Base-by-base conservation (phyloP, 2,329 filamentous ascomycete genomes). In the Orbilia ellipsospora region DNA sequence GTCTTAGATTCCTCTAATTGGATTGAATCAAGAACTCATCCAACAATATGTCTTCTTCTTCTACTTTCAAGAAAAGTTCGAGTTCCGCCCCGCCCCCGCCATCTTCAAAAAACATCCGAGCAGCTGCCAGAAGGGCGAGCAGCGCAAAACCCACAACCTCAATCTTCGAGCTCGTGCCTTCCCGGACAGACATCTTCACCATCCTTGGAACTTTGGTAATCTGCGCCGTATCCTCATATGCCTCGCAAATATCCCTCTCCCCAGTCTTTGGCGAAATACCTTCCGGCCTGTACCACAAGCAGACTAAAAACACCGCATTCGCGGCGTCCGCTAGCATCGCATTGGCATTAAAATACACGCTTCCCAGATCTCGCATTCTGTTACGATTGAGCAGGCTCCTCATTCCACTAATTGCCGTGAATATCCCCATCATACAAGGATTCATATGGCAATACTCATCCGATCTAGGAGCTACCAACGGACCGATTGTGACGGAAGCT, bases 231-330 rank as follows among this genome's bases (percentile, higher is more conserved):
- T 89, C 87, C 74, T 90, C 90, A 55, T 88, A 89, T 77, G 87
- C 90, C 70, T 94, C 92, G 0, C 88, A 92, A 80, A 85, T 93
- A 77, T 90, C 88, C 45, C 85, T 98, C 40, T 92, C 93, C 18
- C 95, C 95, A 1, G 91, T 96, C 10, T 98, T 96, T 82, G 95
- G 95, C 62, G 89, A 90, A 15, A 92, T 96, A 44, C 92, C 94
- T 0, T 86, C 93, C 0, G 87, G 88, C 0, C 85, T 90, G 78
- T 91, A 90, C 82, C 94, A 97, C 81, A 83, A 86, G 61, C 87
- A 87, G 80, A 86, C 89, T 74, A 75, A 69, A 36, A 84, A 93
- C 77, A 89, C 89, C 79, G 84, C 87, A 2, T 89, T 88, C 28
- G 88, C 89, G 75, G 90, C 93, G 77, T 82, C 89, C 15, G 93